Base-by-base conservation (phyloP, 257 asterid species). In the Rehmannia glutinosa region DNA sequence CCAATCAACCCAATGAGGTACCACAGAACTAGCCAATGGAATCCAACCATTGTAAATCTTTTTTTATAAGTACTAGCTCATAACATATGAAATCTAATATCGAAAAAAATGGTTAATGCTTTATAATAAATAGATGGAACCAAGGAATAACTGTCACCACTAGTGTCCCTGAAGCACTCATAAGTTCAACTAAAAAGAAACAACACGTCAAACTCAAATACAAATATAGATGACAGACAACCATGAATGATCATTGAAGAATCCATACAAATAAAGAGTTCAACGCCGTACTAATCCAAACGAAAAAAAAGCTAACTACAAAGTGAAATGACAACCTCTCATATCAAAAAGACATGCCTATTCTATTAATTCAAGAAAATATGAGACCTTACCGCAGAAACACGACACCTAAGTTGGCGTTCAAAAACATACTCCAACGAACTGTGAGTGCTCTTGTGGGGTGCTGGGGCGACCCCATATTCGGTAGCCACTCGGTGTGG, bases 401-500 rank as follows among this genome's bases (percentile, higher is more conserved):
- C 69, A 42, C 68, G 88, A 60, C 76, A 75, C 67, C 78, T 78
- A 55, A 90, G 77, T 79, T 93, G 99, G 8, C 99, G 97, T 42
- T 80, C 81, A 67, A 90, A 93, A 70, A 93, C 95, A 78, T 80
- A 93, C 28, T 84, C 95, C 82, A 86, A 25, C 10, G 89, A 73
- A 66, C 68, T 82, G 61, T 77, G 81, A 11, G 76, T 69, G 74
- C 60, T 81, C 82, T 80, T 91, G 41, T 71, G 75, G n/a, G 88
- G 82, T 17, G 92, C 92, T 30, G 99, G 96, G 46, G 82, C 67
- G 42, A 85, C 96, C 53, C 97, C 97, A 60, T 63, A 83, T 53
- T 88, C 99, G 12, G 90, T 86, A 42, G 96, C 89, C 68, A 88
- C 95, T 70, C 91, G 80, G 80, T 93, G 96, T 5, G 99, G 97